Evolutionary conservation across 495 filamentous ascomycete species (phyloP), one percentile per base, ranked within the genome.

Genomic region (Podospora appendiculata): DNA sequence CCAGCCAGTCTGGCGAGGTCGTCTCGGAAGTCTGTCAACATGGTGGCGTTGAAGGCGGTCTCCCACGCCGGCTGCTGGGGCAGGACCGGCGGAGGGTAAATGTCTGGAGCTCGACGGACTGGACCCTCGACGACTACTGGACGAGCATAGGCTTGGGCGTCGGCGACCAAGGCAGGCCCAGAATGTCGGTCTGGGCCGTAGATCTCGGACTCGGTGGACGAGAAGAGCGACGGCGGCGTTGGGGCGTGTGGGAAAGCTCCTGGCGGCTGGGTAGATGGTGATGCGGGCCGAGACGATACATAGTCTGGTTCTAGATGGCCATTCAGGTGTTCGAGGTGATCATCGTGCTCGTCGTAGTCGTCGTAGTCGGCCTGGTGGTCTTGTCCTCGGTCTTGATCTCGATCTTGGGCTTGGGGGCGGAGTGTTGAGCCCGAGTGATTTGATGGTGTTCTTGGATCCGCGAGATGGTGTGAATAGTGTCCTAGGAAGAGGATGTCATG

Each of bases 1-100:
- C 72, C 71, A 32, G 72, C 73, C 33, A 70, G 60, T 46, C 70
- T 56, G 53, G 70, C 59, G 11, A 76, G 59, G 32, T 68, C 69
- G 48, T 76, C 73, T 33, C 70, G 64, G 50, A 75, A 74, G 40
- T 68, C 69, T 33, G 60, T 58, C 34, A 54, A 38, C 54, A 62
- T 66, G 38, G 54, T 47, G 16, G 64, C 50, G 52, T 73, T 69
- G 41, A 57, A 52, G 14, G 56, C 41, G 18, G 58, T 32, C 50
- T 66, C 60, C 61, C 72, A 69, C 25, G 56, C 57, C 18, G 51
- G 49, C 14, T 50, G 61, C 19, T 57, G 51, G 38, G 51, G 47
- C 32, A 40, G 19, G 8, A 52, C 32, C 7, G 16, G 40, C 34
- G 49, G 35, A 12, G 53, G 17, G n/a, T 50, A 47, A n/a, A 61